Percentiles rank a stretch among this genome's conserved stretches.
These are phyloP conservation scores for Brassica cretica DNA, from an alignment of 345 rosid genomes.

Conservation along the genomic window DNA sequence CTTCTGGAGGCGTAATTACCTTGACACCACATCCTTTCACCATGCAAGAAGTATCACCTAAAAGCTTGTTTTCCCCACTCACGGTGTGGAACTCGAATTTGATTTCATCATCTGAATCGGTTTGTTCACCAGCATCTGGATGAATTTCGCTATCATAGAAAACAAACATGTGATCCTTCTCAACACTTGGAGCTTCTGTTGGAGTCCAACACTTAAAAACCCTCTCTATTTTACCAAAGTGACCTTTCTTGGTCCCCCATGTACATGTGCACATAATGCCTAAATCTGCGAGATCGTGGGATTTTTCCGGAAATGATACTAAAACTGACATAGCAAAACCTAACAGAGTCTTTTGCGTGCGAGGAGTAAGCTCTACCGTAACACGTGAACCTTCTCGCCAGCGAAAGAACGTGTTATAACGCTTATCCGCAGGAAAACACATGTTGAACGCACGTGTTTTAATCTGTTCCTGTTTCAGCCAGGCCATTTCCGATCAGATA, in stretches of 20 bases:
- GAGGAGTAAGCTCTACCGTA: too few species aligned
- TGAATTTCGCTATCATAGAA: neutral
- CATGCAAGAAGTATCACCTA: neutral
- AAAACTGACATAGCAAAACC: neutral
- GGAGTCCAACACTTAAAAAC: neutral
- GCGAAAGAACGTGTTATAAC: too few species aligned
- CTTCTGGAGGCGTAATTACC: neutral
- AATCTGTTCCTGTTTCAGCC: too few species aligned
- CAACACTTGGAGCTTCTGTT: neutral
- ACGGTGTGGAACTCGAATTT: neutral
- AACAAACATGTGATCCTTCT: constrained; percentile 1
- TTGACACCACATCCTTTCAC: neutral
- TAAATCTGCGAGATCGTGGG: neutral
- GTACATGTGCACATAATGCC: neutral
- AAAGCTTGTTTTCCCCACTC: neutral
- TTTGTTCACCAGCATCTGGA: neutral
- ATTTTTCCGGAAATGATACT: neutral
- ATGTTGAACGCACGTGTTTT: too few species aligned
- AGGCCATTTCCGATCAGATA: too few species aligned
- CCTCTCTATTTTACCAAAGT: neutral
- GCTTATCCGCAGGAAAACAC: too few species aligned
- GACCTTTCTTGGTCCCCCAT: neutral
- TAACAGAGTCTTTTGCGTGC: too few species aligned
- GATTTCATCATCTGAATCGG: neutral
- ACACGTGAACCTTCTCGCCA: too few species aligned